These are phyloP conservation scores for Chaetoceros tenuissimus DNA, from an alignment of 108 stramenopile species.

Conservation along the genomic window DNA sequence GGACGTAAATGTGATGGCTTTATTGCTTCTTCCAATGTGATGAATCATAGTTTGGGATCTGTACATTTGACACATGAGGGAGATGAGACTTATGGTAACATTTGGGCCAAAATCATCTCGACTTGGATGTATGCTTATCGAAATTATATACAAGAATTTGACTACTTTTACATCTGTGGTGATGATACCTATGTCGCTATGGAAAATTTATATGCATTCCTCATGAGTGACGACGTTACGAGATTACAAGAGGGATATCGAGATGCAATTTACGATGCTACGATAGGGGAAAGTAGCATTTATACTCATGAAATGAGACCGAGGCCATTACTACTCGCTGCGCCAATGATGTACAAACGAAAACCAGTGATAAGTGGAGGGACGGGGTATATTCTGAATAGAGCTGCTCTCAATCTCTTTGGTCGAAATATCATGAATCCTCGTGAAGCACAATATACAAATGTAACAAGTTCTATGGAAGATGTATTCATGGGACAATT, in stretches of 20 bases:
- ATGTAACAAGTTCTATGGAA: not conserved
- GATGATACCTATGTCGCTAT: conserved; percentile 28
- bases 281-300: not conserved
- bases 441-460: too few relatives aligned
- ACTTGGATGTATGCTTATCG: conserved; percentile 24
- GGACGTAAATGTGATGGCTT: conserved; percentile 84
- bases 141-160: conserved; percentile 24
- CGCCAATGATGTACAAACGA: conserved; percentile 5
- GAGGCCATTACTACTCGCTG: conserved; percentile 31
- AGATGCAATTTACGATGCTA: not conserved
- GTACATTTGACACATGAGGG: conserved; percentile 53
- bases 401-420: conserved; percentile 25
- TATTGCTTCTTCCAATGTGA: conserved; percentile 67
- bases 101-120: conserved; percentile 61
- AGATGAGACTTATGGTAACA: conserved; percentile 55
- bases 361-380: conserved; percentile 44
- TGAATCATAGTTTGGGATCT: conserved; percentile 34
- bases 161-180: conserved; percentile 25
- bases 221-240: not conserved
- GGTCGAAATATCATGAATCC: not conserved
- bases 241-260: not conserved
- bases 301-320: not conserved
- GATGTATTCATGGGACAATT: conserved; percentile 12
- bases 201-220: conserved; percentile 13
- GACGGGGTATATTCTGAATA: conserved; percentile 43